Percentiles rank a stretch among this genome's conserved stretches.
Conservation (phyloP, 2,329 filamentous ascomycete genomes). For the Penicillium sp. region DNA sequence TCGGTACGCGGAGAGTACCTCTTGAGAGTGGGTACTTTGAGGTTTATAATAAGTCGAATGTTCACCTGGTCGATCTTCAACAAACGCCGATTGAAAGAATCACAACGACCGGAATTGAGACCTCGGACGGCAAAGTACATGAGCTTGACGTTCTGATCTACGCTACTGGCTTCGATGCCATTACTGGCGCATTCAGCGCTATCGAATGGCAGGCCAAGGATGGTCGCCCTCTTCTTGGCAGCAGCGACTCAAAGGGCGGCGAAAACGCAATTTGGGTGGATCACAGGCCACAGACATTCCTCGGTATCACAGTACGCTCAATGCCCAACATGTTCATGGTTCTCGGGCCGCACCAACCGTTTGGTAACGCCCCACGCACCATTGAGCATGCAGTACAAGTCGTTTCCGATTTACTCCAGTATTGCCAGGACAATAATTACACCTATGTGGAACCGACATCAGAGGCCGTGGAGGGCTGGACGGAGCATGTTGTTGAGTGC, state of each 20-base stretch:
- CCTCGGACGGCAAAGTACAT: constrained; percentile 42
- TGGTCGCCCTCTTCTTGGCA: constrained; percentile 36
- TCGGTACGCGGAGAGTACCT: constrained; percentile 23
- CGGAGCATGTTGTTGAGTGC: constrained; percentile 53
- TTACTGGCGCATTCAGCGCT: constrained; percentile 47
- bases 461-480: constrained; percentile 49
- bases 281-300: constrained; percentile 42
- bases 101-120: constrained; percentile 42
- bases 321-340: constrained; percentile 59
- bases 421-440: constrained; percentile 28
- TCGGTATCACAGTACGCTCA: constrained; percentile 49
- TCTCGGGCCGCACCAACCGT: constrained; percentile 58
- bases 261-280: constrained; percentile 27
- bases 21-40: constrained; percentile 38
- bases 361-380: constrained; percentile 39
- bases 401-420: constrained; percentile 42
- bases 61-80: constrained; percentile 37
- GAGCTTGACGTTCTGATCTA: constrained; percentile 50
- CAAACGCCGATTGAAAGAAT: constrained; percentile 24
- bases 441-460: constrained; percentile 46
- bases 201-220: constrained; percentile 46
- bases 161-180: constrained; percentile 51
- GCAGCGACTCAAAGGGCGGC: constrained; percentile 26
- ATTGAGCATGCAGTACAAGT: constrained; percentile 43
- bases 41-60: constrained; percentile 40